A percentile compares a stretch with the other conserved stretches of the same genome.
phyloP scores from a whole-genome alignment of 345 rosid genomes.

The Salix purpurea region DNA sequence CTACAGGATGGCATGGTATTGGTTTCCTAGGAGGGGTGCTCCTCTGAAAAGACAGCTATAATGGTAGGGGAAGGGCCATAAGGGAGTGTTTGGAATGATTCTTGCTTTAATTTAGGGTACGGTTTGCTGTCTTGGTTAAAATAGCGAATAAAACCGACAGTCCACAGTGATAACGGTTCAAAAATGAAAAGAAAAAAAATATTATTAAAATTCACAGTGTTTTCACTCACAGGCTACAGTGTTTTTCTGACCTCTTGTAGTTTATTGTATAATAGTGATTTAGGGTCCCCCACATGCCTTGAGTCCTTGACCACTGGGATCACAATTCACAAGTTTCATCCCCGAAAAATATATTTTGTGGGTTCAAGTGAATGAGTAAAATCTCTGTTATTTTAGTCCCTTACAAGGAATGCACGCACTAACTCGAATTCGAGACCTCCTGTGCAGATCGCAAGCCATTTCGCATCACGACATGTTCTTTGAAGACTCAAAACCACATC shows the following conservation, averaged over 20 bases:
- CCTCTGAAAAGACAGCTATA: constrained; percentile 42
- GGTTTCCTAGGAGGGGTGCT: constrained; percentile 53
- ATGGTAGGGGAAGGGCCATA: constrained; percentile 29
- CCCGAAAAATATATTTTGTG: no score
- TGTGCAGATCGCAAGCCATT: no score
- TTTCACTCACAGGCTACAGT: no score
- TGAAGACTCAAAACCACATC: no score
- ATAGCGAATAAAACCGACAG: no score
- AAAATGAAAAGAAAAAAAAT: no score
- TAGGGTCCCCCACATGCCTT: constrained; percentile 19
- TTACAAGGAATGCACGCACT: accelerated
- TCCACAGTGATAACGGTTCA: no score
- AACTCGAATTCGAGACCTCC: accelerated
- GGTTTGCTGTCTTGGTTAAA: constrained; percentile 3
- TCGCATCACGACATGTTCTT: accelerated
- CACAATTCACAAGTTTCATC: not conserved
- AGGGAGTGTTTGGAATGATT: constrained; percentile 14
- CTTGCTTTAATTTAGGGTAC: not conserved
- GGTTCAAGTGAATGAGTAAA: no score
- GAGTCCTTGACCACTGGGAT: not conserved
- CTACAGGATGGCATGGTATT: not conserved
- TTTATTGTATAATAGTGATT: no score
- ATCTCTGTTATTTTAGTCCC: no score
- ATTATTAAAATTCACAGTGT: no score
- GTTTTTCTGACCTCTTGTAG: no score